Percentiles rank a stretch among this genome's conserved stretches.
Evolutionary conservation across 176 grass and related monocot species (phyloP).

Genomic region (Microstegium vimineum): DNA sequence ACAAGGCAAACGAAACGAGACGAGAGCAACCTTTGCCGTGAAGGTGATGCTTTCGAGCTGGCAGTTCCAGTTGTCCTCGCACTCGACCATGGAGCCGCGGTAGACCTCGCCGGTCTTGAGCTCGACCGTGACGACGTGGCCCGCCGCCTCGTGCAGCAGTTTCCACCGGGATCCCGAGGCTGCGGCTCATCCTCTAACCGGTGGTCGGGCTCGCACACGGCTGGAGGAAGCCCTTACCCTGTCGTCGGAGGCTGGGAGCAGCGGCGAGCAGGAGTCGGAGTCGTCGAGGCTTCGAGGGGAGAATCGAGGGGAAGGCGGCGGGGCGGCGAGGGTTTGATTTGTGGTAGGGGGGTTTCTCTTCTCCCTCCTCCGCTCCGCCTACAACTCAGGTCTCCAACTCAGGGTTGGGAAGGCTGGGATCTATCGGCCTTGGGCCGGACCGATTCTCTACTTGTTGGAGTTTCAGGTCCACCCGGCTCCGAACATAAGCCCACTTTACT

Average conservation of each 20-base stretch:
- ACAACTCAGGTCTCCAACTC: neutral
- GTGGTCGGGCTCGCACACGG: neutral
- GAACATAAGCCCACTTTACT: too few relatives aligned
- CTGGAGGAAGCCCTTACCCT: neutral
- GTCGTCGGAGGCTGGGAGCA: neutral
- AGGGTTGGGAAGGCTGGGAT: neutral
- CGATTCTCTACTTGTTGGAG: neutral
- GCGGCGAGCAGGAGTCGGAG: neutral
- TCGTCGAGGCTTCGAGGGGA: neutral
- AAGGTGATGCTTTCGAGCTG: constrained; percentile 45
- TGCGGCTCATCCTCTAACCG: constrained; percentile 63
- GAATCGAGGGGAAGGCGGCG: neutral
- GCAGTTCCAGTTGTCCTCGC: constrained; percentile 65
- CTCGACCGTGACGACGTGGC: constrained; percentile 91
- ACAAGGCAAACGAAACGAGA: neutral
- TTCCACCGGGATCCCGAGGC: constrained; percentile 89
- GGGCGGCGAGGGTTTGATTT: neutral
- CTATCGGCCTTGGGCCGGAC: neutral
- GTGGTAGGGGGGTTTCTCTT: neutral
- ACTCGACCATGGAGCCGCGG: constrained; percentile 63
- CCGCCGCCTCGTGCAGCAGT: constrained; percentile 89
- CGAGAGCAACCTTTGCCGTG: constrained; percentile 29
- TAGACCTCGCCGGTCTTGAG: constrained; percentile 71
- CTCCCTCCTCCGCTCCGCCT: neutral
- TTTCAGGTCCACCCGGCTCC: neutral